Conservation (phyloP, 2,329 filamentous ascomycete species). For the Aureobasidium sp. region DNA sequence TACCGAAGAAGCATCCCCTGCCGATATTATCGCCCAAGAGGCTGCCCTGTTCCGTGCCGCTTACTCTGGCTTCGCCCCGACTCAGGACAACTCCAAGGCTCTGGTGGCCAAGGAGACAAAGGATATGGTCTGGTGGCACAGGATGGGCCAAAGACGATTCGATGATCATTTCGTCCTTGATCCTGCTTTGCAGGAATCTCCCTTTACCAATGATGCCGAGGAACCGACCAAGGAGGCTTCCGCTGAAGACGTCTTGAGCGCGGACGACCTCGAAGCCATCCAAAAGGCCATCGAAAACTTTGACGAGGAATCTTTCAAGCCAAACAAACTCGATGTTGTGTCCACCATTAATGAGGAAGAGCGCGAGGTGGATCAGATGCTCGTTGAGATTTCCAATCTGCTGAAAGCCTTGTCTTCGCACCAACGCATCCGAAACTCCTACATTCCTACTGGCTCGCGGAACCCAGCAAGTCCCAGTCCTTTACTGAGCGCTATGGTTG, state of each 20-base stretch:
- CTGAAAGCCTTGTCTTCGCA: conserved; percentile 70
- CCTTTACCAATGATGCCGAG: conserved; percentile 21
- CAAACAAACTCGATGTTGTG: conserved; percentile 16
- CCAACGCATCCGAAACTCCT: conserved; percentile 69
- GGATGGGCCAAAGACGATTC: conserved; percentile 53
- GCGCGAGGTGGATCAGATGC: conserved; percentile 38
- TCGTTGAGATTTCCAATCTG: conserved; percentile 66
- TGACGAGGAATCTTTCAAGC: conserved; percentile 17
- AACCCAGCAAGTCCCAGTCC: conserved; percentile 52
- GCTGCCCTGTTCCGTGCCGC: conserved; percentile 67
- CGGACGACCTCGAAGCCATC: conserved; percentile 19
- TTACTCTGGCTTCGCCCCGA: conserved; percentile 73
- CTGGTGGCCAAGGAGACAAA: conserved; percentile 60
- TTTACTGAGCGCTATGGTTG: conserved; percentile 44
- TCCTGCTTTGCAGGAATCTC: conserved; percentile 29
- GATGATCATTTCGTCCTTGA: conserved; percentile 54
- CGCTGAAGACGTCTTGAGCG: conserved; percentile 15
- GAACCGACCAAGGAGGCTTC: conserved; percentile 14
- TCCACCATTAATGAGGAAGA: conserved; percentile 24
- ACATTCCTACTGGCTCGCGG: conserved; percentile 46
- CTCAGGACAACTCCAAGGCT: conserved; percentile 63
- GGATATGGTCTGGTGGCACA: conserved; percentile 69
- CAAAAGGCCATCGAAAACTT: conserved; percentile 22
- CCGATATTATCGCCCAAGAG: conserved; percentile 43
- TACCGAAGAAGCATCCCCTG: conserved; percentile 21